Evolutionary conservation across 352 stramenopile species (phyloP).

Genomic region (Pythium rishiriense): DNA sequence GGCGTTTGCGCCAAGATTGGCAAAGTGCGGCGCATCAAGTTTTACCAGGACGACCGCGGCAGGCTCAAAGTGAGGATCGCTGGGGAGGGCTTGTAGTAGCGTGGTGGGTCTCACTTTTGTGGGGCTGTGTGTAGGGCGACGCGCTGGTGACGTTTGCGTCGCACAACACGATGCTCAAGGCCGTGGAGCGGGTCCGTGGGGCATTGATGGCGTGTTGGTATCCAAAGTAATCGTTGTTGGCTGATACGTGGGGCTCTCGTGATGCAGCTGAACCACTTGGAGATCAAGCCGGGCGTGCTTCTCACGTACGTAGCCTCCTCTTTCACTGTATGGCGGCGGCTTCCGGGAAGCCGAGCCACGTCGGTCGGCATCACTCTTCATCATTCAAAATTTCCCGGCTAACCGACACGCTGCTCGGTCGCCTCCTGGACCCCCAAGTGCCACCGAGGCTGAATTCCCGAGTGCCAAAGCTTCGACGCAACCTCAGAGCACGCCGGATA

Average conservation of each 20-base stretch:
- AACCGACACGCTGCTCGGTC: not conserved
- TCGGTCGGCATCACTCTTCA: not conserved
- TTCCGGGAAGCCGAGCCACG: not conserved
- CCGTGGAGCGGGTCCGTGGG: conserved; percentile 64
- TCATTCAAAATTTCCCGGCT: not conserved
- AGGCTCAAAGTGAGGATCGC: conserved; percentile 56
- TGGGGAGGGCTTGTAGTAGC: not conserved
- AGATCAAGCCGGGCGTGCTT: conserved; percentile 83
- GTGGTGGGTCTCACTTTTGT: not conserved
- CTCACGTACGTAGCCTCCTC: conserved; percentile 61
- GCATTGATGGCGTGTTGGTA: not conserved
- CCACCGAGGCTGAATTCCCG: conserved; percentile 17
- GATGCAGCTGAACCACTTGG: conserved; percentile 67
- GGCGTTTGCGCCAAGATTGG: conserved; percentile 65
- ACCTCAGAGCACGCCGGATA: not conserved
- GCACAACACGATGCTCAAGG: conserved; percentile 57
- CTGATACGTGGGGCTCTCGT: conserved; percentile 11
- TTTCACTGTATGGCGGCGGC: not conserved
- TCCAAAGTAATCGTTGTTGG: not conserved
- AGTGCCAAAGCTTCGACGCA: not conserved
- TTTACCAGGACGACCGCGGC: conserved; percentile 81
- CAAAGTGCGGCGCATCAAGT: conserved; percentile 85
- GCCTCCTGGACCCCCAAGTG: conserved; percentile 7
- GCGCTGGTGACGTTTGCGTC: conserved; percentile 83
- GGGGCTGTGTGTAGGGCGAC: conserved; percentile 66